Evolutionary conservation across 1,284 basidiomycete genomes (phyloP), one percentile per base, ranked within the genome.

Genomic region (Exsudoporus floridanus): DNA sequence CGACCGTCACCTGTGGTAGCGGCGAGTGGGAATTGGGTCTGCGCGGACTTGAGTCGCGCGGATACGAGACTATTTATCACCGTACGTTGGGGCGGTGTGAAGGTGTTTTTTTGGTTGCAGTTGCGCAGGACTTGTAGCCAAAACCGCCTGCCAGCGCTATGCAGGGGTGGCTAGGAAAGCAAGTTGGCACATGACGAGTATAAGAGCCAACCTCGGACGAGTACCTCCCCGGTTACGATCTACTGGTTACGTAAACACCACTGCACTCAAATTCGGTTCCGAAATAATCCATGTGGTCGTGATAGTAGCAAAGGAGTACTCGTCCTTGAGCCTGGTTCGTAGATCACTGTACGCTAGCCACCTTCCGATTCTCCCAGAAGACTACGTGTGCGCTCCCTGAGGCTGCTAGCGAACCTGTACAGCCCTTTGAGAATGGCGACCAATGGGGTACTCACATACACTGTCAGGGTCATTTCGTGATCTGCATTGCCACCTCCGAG

Each of bases 201-300:
- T 55, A 56, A 49, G 41, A 27, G 27, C 6, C 3, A 2, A 1
- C 23, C 0, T 42, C 1, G 1, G 6, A 13, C 21, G 61, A 61
- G 61, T 60, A 63, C 61, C 61, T 7, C 50, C 49, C 28, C 61
- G 43, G 61, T 63, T 25, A 23, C 23, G 4, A 46, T 50, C 37
- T 28, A 2, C 8, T n/a, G 51, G 25, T 61, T 65, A 51, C 34
- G 60, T 50, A 64, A 60, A 12, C 28, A 12, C 23, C 23, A n/a
- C n/a, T n/a, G n/a, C n/a, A n/a, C n/a, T n/a, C n/a, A n/a, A n/a
- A n/a, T n/a, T n/a, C 23, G 23, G 23, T 3, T 23, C 23, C 23
- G 23, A 23, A 3, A 23, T 23, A 5, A 5, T 23, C 23, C 23
- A 23, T 3, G 23, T 23, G 23, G 23, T 23, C n/a, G n/a, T n/a